Evolutionary conservation across 805 yeast species (phyloP), one percentile per base, ranked within the genome.

Genomic region (Cyberlindnera amylophila): DNA sequence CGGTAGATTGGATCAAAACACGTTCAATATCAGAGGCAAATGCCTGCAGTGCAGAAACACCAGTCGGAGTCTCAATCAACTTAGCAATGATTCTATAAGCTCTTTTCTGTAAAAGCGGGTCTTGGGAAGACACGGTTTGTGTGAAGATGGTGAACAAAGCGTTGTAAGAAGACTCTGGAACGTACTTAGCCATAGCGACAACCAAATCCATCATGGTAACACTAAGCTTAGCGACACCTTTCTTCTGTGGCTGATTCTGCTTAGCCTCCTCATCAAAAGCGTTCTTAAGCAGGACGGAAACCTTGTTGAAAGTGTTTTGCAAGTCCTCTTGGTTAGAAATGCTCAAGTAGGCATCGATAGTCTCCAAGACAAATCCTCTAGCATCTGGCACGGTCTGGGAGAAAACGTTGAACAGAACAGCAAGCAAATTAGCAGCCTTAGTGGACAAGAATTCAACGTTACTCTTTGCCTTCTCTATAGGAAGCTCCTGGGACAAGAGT

Each of bases 151-250:
- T 59, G 52, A 89, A 79, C 34, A 90, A 70, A 0, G 95, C 87
- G 54, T 75, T 72, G 63, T 86, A 85, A 4, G 84, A 76, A 3
- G 81, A 59, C 24, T 64, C 65, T 7, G 96, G 95, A 27, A 93
- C 79, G 56, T 84, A 86, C 54, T 86, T 85, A 21, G 91, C 77
- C 86, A 95, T 84, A 23, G 86, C 79, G 38, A 89, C 95, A 40
- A 89, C 74, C 44, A 93, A 72, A 61, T 93, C 99, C 83, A 91
- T 75, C 86, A 95, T 81, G 14, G 96, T 88, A 32, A 86, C 79
- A 50, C 88, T 77, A 50, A 82, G 65, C 38, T 77, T 72, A 18
- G 83, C 64, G 30, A 56, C 63, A 23, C 54, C 61, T 51, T 71
- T 62, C 50, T 64, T 48, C 46, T 63, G 45, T 35, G 61, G 55